Conservation (phyloP, 345 rosid species). For the Combretum micranthum region DNA sequence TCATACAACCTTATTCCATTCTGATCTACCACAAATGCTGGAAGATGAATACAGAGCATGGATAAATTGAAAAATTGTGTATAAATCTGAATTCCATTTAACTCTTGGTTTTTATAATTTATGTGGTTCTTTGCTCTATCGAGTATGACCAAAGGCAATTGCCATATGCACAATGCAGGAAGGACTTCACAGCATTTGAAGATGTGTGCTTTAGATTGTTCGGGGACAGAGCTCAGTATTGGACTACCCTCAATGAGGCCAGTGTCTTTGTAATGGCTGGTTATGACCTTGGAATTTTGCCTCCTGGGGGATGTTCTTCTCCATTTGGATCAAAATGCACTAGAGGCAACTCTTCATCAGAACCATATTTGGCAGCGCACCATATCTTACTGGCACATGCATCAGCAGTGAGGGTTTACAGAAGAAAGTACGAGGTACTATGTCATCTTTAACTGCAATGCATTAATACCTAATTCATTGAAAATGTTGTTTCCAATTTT, state of each 20-base stretch:
- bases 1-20: constrained; percentile 3
- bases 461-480: too few species aligned
- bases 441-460: background rate
- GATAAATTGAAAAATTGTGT: constrained; percentile 16
- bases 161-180: constrained; percentile 16
- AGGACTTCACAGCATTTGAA: constrained; percentile 30
- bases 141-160: background rate
- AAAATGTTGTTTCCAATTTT: too few species aligned
- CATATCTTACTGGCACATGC: constrained; percentile 62
- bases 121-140: background rate
- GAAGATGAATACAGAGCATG: constrained; percentile 22
- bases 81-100: background rate
- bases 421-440: constrained; percentile 46
- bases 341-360: constrained; percentile 48
- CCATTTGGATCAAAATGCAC: constrained; percentile 27
- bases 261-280: constrained; percentile 20
- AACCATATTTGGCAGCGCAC: constrained; percentile 62
- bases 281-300: constrained; percentile 20
- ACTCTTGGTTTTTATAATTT: background rate
- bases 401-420: constrained; percentile 49
- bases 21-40: constrained; percentile 14
- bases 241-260: constrained; percentile 43
- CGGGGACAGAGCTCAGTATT: constrained; percentile 31
- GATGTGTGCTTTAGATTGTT: constrained; percentile 41
- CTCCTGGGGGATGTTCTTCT: constrained; percentile 32